Base-by-base conservation (phyloP, 2,329 filamentous ascomycete species). In the Boeremia lycopersici region DNA sequence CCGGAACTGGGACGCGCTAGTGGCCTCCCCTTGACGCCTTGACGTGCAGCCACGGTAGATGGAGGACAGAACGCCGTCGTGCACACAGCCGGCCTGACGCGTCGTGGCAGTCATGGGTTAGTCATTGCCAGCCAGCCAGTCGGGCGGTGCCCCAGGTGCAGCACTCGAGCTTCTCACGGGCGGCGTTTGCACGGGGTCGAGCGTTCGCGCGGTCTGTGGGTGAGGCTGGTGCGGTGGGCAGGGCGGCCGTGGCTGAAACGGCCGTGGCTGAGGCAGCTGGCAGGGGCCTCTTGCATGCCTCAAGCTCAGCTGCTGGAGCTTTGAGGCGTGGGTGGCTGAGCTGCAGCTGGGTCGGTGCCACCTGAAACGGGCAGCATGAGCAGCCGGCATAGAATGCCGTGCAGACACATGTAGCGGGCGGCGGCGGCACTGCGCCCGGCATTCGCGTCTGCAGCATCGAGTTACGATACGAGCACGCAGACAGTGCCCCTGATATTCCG, bases 161-260 rank as follows among this genome's bases (percentile, higher is more conserved):
- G 19, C 19, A 23, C 19, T 23, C 19, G 19, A 23, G 5, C 19
- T 23, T 23, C 19, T 23, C 19, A 23, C 19, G 5, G 19, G 19
- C 19, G 19, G 19, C 19, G 19, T 23, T 23, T 23, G 19, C 19
- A 23, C 19, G 19, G 19, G 19, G 2, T 23, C 19, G 19, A 2
- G 19, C 19, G 19, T 23, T 23, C 19, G 19, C 19, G 19, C 19
- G 19, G 19, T 23, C 19, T 23, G 19, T 23, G 30, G 30, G 31
- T 12, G 12, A 48, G 38, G 50, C 31, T 38, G 26, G n/a, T 43
- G 39, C 12, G 17, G 13, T 29, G 35, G 25, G 35, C 45, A 35
- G 36, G 50, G 45, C 40, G 49, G 51, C 49, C 35, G 53, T 56
- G 53, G 53, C 53, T 56, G 53, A 55, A 55, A 55, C 52, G 19